phyloP scores from a whole-genome alignment of 2,329 filamentous ascomycete genomes.

The Purpureocillium lavendulum region DNA sequence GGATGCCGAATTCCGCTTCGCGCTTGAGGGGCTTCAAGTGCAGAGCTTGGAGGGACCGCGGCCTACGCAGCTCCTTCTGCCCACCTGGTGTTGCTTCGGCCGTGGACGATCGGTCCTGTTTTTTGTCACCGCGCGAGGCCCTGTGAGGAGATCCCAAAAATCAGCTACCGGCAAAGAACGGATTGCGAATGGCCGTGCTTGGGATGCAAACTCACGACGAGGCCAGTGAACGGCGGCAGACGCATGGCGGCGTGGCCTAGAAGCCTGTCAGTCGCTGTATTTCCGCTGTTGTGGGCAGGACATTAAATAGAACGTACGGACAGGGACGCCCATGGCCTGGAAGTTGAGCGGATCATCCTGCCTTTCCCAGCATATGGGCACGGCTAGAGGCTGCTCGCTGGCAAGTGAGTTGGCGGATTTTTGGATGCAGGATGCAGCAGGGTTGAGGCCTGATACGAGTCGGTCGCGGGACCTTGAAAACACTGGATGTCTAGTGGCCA shows the following conservation, averaged over 20 bases:
- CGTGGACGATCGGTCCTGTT: not conserved
- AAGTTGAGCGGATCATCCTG: slow-evolving; percentile 21
- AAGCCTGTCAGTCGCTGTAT: too few species aligned
- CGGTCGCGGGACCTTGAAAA: not conserved
- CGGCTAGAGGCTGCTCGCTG: too few species aligned
- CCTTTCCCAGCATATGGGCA: slow-evolving; percentile 7
- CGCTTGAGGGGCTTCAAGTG: slow-evolving; percentile 80
- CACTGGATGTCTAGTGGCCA: too few species aligned
- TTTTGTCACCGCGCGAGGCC: not conserved
- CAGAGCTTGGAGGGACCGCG: slow-evolving; percentile 74
- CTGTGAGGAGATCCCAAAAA: not conserved
- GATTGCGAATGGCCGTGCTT: too few species aligned
- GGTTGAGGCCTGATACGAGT: too few species aligned
- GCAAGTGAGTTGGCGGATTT: not conserved
- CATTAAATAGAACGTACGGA: slow-evolving; percentile 10
- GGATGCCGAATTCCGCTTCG: slow-evolving; percentile 65
- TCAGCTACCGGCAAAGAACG: too few species aligned
- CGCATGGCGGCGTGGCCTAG: slow-evolving; percentile 3
- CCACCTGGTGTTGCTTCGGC: not conserved
- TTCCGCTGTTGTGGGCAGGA: not conserved
- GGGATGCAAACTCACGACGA: slow-evolving; percentile 1
- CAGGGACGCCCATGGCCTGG: slow-evolving; percentile 14
- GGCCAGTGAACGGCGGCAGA: not conserved
- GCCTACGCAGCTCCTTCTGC: slow-evolving; percentile 42
- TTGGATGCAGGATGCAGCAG: too few species aligned